phyloP scores from a whole-genome alignment of 2,329 filamentous ascomycete genomes.

The Drechslera avenae region DNA sequence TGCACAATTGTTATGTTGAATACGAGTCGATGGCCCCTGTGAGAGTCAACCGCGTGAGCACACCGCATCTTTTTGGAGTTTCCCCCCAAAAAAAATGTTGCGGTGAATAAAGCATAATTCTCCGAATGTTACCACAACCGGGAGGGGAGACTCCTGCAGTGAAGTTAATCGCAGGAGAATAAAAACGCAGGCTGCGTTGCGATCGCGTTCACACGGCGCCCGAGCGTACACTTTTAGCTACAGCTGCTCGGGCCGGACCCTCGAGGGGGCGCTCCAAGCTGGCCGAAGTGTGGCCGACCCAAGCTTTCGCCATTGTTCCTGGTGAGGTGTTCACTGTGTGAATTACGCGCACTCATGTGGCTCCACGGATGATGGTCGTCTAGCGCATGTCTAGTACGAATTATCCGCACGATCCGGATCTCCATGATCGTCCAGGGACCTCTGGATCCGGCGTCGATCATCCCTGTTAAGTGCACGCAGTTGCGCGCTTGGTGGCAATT shows the following conservation, averaged over 20 bases:
- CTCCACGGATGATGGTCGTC: conserved; percentile 7
- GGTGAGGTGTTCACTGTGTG: conserved; percentile 5
- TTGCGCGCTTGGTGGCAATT: background rate
- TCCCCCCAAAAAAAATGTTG: background rate
- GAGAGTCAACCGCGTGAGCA: background rate
- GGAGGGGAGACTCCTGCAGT: background rate
- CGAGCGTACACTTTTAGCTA: conserved; percentile 19
- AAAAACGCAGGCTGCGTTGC: conserved; percentile 5
- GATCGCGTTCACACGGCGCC: conserved; percentile 11
- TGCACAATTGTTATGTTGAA: background rate
- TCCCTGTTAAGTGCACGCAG: conserved; percentile 7
- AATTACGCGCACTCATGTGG: conserved; percentile 4
- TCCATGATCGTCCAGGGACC: conserved; percentile 16
- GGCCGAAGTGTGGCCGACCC: conserved; percentile 8
- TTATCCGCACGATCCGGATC: conserved; percentile 14
- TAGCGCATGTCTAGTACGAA: conserved; percentile 9
- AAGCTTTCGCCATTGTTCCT: conserved; percentile 7
- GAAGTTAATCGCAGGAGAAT: conserved; percentile 10
- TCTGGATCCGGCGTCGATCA: conserved; percentile 9
- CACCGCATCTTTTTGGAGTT: background rate
- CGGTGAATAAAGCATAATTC: background rate
- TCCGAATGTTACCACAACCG: conserved; percentile 1
- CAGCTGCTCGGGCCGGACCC: conserved; percentile 24
- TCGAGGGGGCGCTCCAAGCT: conserved; percentile 12
- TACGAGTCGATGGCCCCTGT: background rate